A percentile compares a stretch with the other conserved stretches of the same genome.
Evolutionary conservation across 352 stramenopile genomes (phyloP).

Genomic region (Globisporangium sylvaticum): DNA sequence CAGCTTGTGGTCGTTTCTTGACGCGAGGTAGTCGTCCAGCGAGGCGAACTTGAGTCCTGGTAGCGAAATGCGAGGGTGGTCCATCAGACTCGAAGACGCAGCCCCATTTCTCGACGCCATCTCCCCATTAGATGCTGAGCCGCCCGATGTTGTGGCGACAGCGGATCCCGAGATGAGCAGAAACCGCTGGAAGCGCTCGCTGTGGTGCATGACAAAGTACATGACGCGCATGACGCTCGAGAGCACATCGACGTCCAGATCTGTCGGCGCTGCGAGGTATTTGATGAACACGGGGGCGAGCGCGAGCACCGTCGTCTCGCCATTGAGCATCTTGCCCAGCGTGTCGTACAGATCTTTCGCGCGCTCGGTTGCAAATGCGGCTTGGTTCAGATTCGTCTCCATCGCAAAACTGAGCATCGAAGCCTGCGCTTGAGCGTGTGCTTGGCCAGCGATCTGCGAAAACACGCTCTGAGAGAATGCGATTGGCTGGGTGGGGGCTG

Average conservation of each 20-base stretch:
- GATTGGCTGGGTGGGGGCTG: slow-evolving; percentile 12
- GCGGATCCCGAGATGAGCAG: slow-evolving; percentile 26
- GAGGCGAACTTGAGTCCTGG: slow-evolving; percentile 38
- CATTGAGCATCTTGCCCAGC: slow-evolving; percentile 46
- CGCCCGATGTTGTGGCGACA: background rate
- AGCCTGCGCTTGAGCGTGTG: slow-evolving; percentile 31
- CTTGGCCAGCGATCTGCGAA: slow-evolving; percentile 40
- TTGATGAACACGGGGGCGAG: slow-evolving; percentile 49
- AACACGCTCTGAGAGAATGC: slow-evolving; percentile 59
- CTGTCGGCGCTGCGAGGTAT: slow-evolving; percentile 36
- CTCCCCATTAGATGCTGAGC: background rate
- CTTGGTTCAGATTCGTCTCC: slow-evolving; percentile 32
- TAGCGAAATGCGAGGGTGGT: slow-evolving; percentile 35
- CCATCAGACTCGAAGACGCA: slow-evolving; percentile 14
- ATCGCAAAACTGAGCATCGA: slow-evolving; percentile 33
- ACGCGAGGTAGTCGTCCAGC: slow-evolving; percentile 45
- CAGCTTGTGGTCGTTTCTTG: slow-evolving; percentile 3
- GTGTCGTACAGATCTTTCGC: slow-evolving; percentile 49
- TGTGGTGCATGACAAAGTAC: slow-evolving; percentile 50
- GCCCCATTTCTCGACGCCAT: background rate
- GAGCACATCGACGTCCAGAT: slow-evolving; percentile 35
- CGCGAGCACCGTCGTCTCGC: slow-evolving; percentile 33
- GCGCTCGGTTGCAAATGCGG: slow-evolving; percentile 26
- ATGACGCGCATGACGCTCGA: slow-evolving; percentile 49
- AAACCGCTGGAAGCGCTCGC: slow-evolving; percentile 45